These are phyloP conservation scores for Panaeolus papilionaceus DNA, from an alignment of 768 basidiomycete genomes.

Conservation along the genomic window DNA sequence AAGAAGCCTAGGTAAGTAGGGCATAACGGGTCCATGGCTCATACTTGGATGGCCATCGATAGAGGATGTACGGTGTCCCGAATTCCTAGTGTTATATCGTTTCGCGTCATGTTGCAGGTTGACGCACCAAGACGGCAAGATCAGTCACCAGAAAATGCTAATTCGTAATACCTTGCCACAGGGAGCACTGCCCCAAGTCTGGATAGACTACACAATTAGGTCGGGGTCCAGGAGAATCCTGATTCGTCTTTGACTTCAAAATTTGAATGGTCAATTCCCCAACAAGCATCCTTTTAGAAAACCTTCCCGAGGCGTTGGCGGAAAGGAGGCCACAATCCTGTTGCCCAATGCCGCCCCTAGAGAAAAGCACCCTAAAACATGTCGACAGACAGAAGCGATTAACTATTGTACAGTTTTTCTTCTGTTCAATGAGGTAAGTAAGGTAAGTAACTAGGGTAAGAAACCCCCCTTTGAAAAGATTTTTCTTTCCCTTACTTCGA, in stretches of 20 bases:
- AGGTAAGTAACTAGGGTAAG: background rate
- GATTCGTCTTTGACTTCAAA: background rate
- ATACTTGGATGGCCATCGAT: background rate
- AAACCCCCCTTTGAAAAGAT: background rate
- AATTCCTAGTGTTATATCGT: background rate
- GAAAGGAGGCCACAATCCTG: background rate
- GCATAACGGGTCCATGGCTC: background rate
- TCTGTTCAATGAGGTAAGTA: background rate
- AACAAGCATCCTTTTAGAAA: background rate
- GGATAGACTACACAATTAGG: background rate
- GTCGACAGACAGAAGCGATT: background rate
- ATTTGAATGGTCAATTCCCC: background rate
- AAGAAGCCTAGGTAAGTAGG: background rate
- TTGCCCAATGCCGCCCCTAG: background rate
- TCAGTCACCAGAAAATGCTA: background rate
- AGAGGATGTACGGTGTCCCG: background rate
- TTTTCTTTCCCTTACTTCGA: background rate
- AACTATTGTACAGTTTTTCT: background rate
- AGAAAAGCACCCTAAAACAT: constrained; percentile 4
- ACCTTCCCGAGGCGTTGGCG: background rate
- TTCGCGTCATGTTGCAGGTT: background rate
- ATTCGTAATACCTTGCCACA: background rate
- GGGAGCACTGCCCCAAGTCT: background rate
- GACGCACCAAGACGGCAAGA: background rate
- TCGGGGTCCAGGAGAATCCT: background rate